Percentiles rank a stretch among this genome's conserved stretches.
Evolutionary conservation across 2,329 filamentous ascomycete species (phyloP).

Genomic region (Diaporthe citriasiana): DNA sequence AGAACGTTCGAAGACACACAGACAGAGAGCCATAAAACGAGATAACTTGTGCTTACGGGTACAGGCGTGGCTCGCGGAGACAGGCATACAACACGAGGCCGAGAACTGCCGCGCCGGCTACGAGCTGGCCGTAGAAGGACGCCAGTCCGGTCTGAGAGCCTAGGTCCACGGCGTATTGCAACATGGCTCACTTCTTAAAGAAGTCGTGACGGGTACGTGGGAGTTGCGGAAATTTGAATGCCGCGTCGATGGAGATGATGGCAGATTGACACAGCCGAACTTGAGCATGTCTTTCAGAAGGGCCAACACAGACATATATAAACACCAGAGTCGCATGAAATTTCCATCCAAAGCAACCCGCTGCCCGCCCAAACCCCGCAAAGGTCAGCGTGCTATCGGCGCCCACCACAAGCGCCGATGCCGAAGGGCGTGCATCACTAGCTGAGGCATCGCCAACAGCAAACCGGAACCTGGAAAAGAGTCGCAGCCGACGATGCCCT

Average conservation of each 20-base stretch:
- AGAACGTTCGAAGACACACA: background rate
- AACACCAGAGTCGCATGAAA: background rate
- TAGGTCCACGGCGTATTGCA: constrained; percentile 11
- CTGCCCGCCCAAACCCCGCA: constrained; percentile 7
- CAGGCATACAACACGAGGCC: constrained; percentile 14
- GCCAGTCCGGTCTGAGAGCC: constrained; percentile 23
- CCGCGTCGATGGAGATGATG: background rate
- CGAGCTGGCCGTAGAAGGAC: background rate
- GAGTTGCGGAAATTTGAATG: background rate
- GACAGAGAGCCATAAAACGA: background rate
- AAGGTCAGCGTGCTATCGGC: background rate
- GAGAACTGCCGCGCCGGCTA: background rate
- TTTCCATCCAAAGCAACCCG: background rate
- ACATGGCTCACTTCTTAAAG: background rate
- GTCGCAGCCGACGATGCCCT: background rate
- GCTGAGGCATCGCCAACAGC: background rate
- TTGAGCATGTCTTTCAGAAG: background rate
- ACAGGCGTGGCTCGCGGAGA: constrained; percentile 3
- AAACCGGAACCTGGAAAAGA: background rate
- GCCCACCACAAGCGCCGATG: background rate
- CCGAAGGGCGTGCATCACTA: background rate
- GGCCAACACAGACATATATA: constrained; percentile 6
- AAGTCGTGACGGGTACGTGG: background rate
- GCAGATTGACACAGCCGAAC: background rate
- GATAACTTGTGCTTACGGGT: background rate